A percentile compares a stretch with the other conserved stretches of the same genome.
These are phyloP conservation scores for Geotrichum histeridarum DNA, from an alignment of 1,139 yeast species.

Conservation along the genomic window DNA sequence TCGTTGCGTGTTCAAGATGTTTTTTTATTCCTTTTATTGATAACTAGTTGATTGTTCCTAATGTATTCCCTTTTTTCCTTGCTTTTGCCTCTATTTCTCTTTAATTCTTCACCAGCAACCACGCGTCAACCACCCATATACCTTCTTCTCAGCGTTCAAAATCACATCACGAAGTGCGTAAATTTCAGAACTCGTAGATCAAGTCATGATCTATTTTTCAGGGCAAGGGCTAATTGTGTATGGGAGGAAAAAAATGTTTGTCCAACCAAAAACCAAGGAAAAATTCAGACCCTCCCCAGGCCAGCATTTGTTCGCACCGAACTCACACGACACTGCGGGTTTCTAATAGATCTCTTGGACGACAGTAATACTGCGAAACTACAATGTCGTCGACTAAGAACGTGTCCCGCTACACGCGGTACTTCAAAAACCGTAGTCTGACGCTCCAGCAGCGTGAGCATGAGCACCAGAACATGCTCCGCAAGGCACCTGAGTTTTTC, in stretches of 20 bases:
- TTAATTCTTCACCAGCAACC: background rate
- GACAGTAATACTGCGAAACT: background rate
- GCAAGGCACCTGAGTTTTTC: conserved; percentile 15
- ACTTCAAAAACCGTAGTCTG: conserved; percentile 9
- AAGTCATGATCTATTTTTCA: background rate
- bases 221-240: conserved; percentile 6
- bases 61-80: background rate
- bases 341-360: background rate
- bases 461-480: conserved; percentile 5
- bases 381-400: conserved; percentile 9
- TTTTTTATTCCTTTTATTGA: background rate
- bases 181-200: background rate
- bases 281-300: background rate
- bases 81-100: background rate
- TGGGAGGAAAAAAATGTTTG: background rate
- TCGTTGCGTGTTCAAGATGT: background rate
- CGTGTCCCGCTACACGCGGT: conserved; percentile 15
- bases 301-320: background rate
- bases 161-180: conserved; percentile 9
- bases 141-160: background rate
- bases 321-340: background rate
- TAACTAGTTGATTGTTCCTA: background rate
- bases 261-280: conserved; percentile 4
- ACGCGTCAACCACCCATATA: background rate
- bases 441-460: conserved; percentile 14